Conservation (phyloP, 179 eudicot genomes). For the Gypsophila paniculata region DNA sequence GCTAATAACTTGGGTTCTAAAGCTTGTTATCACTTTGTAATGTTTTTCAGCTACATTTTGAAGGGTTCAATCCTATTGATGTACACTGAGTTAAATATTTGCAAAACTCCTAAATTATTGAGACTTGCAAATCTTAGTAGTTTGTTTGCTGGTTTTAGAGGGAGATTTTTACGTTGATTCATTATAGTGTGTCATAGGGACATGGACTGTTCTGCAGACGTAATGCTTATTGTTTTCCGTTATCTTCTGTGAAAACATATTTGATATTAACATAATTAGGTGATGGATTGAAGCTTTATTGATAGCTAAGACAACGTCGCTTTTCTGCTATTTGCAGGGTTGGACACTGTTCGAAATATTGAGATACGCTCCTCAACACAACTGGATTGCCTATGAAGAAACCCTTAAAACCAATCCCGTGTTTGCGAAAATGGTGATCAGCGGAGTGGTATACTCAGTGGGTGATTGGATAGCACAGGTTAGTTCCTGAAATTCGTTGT, state of each 20-base stretch:
- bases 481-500: conserved; percentile 20
- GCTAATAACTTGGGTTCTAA: too few relatives aligned
- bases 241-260: background rate
- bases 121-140: background rate
- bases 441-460: conserved; percentile 93
- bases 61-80: too few relatives aligned
- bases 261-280: background rate
- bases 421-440: conserved; percentile 86
- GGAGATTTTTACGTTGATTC: background rate
- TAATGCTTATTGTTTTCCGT: conserved; percentile 1
- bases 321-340: conserved; percentile 47
- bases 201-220: background rate
- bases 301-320: background rate
- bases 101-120: background rate
- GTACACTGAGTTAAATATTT: too few relatives aligned
- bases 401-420: conserved; percentile 85
- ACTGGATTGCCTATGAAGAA: conserved; percentile 90
- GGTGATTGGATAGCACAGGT: conserved; percentile 99
- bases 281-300: background rate
- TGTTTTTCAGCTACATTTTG: too few relatives aligned
- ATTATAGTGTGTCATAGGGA: background rate
- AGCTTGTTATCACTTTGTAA: too few relatives aligned
- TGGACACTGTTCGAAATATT: conserved; percentile 89
- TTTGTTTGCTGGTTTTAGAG: background rate
- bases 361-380: conserved; percentile 93